Evolutionary conservation across 192 early-diverging fungal genomes (phyloP), one percentile per base, ranked within the genome.

Genomic region (Gigaspora rosea): DNA sequence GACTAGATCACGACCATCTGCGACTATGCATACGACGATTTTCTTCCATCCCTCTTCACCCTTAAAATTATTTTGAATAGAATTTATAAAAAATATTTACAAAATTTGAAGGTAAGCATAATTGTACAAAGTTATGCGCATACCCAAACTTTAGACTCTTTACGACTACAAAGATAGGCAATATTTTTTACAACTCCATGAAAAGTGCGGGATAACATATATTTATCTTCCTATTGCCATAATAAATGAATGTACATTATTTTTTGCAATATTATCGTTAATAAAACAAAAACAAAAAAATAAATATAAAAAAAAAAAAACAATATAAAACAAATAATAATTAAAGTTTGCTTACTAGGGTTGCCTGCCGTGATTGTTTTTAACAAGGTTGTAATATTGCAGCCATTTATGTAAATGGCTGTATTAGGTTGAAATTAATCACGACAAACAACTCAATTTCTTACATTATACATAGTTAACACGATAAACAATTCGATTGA

Each of bases 181-280:
- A 98, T 95, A 88, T 98, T 98, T 82, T 94, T 94, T 85, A 92
- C 90, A 48, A 96, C 89, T 27, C 91, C 91, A 57, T 89, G 81
- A 86, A 96, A 94, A 18, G 96, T 93, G 83, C 95, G 91, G 64
- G 89, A 91, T 83, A 98, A 96, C 56, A 96, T 84, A 41, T 91
- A 80, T 80, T 96, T 93, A 83, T 96, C 95, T 87, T 98, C 97
- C 72, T 73, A 56, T 32, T 41, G 22, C n/a, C n/a, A n/a, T n/a
- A n/a, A n/a, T n/a, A n/a, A n/a, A n/a, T n/a, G n/a, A n/a, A n/a
- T n/a, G n/a, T n/a, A n/a, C n/a, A n/a, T n/a, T n/a, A n/a, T n/a
- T n/a, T n/a, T n/a, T n/a, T n/a, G n/a, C n/a, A n/a, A n/a, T n/a
- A n/a, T n/a, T n/a, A n/a, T n/a, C n/a, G n/a, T n/a, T n/a, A n/a